Base-by-base conservation (phyloP, 208 protist genomes). In the Acanthamoeba pearcei region DNA sequence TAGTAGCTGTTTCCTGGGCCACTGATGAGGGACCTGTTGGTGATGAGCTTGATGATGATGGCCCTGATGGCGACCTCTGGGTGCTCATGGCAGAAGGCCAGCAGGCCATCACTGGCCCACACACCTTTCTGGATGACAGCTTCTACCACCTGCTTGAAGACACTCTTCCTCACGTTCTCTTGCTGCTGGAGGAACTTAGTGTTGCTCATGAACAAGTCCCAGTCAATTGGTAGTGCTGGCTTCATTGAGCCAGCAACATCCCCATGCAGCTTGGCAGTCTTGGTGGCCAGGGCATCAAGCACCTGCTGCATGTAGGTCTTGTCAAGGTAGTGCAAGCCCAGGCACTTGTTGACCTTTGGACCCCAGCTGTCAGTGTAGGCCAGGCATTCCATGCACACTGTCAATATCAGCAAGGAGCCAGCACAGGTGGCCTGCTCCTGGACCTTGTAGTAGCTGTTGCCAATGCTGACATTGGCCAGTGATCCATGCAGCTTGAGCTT, bases 391-490 rank as follows among this genome's bases (percentile, higher is more conserved):
- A 68, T 29, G 62, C 62, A 27, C 19, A 5, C 62, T 5, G 62
- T 68, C 24, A 68, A 8, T 15, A 29, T n/a, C 62, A 68, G 24
- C 62, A 27, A n/a, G 24, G 62, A 29, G 62, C 62, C 62, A 64
- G 13, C 57, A 24, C 19, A 64, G 57, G 22, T 13, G 62, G 62
- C 1, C 17, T n/a, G 62, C 17, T 32, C 62, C 24, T 68, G 62
- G 62, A 68, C 62, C 29, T 80, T 51, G 72, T 46, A 80, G 32
- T 38, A 80, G 72, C 72, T 80, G 72, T 29, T 68, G 17, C 62
- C 62, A 8, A 80, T 80, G 72, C 24, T 35, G n/a, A 49, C 38
- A 5, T 10, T 1, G 72, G 2, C 29, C 15, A 80, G 72, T 35
- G 72, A 80, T 9, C 32, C 32, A 35, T 32, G 13, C 0, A 35